Evolutionary conservation across 1,284 basidiomycete species (phyloP), one percentile per base, ranked within the genome.

Genomic region (Violaceomyces palustris): DNA sequence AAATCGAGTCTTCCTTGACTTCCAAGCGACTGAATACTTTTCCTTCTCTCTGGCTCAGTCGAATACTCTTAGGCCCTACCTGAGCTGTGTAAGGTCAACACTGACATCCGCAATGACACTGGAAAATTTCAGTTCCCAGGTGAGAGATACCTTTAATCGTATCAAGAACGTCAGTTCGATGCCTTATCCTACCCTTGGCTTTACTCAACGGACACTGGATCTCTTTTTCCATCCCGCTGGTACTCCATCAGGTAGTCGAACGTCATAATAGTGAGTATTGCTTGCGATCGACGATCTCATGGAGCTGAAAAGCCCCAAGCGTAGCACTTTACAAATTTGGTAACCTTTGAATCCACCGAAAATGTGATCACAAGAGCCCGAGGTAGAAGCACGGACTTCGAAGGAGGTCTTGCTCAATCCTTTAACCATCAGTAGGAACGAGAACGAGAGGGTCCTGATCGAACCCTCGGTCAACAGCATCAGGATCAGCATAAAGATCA

Each of bases 391-490:
- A 3, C 37, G 48, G 1, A 37, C 49, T 10, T 68, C 63, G 0
- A 38, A 45, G 18, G 70, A 98, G 78, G 90, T 93, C 36, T 80
- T 98, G 22, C 82, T 98, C 41, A 88, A 88, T 61, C 88, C 94
- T 6, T 79, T 98, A 36, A 84, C 84, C 35, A 94, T 98, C 74
- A 90, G 89, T 12, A 84, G 94, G 61, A 97, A 96, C 75, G 90
- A 97, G 77, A 87, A 90, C 66, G 94, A 99, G 74, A 84, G 86
- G 49, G 93, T 98, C 50, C 78, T 97, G 62, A 91, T 99, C 76
- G 94, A 99, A 75, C 86, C 93, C 0, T 89, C 87, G 1, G 83
- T 98, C 76, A 99, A 99, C 78, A 94, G 91, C 2, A 87, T 98
- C 69, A 84, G 94, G 24, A 79, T 99, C 54, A 88, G 85, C 74